phyloP scores from a whole-genome alignment of 2,329 filamentous ascomycete genomes.

The Penicillium thymicola region DNA sequence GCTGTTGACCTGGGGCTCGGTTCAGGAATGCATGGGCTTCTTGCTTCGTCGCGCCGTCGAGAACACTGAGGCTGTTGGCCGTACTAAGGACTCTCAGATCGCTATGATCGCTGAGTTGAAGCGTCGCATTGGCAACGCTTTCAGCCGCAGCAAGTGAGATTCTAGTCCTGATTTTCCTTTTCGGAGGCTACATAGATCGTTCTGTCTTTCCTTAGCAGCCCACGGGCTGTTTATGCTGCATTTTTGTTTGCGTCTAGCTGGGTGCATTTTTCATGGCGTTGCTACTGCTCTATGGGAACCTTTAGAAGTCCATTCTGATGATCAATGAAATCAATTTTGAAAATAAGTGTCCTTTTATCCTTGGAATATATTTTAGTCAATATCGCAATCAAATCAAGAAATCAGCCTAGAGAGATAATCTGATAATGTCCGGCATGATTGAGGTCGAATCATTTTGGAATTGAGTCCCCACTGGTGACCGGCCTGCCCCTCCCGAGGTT shows the following conservation, averaged over 20 bases:
- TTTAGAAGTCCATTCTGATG: conserved; percentile 1
- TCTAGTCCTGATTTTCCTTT: neutral
- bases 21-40: conserved; percentile 60
- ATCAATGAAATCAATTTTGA: conserved; percentile 11
- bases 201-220: conserved; percentile 3
- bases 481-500: conserved; percentile 2
- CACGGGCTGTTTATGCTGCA: conserved; percentile 1
- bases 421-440: neutral
- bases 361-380: neutral
- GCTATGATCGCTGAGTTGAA: conserved; percentile 38
- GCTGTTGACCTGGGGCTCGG: conserved; percentile 58
- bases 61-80: conserved; percentile 62
- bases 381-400: neutral
- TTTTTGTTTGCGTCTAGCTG: conserved; percentile 20
- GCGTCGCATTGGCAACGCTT: conserved; percentile 28
- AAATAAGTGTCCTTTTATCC: neutral
- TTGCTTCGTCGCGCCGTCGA: conserved; percentile 65
- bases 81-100: conserved; percentile 47
- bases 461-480: neutral
- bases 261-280: conserved; percentile 23
- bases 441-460: neutral
- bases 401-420: neutral
- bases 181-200: neutral
- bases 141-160: conserved; percentile 23
- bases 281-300: neutral